Evolutionary conservation across 306 rosid species (phyloP).

Genomic region (Styphnolobium japonicum): DNA sequence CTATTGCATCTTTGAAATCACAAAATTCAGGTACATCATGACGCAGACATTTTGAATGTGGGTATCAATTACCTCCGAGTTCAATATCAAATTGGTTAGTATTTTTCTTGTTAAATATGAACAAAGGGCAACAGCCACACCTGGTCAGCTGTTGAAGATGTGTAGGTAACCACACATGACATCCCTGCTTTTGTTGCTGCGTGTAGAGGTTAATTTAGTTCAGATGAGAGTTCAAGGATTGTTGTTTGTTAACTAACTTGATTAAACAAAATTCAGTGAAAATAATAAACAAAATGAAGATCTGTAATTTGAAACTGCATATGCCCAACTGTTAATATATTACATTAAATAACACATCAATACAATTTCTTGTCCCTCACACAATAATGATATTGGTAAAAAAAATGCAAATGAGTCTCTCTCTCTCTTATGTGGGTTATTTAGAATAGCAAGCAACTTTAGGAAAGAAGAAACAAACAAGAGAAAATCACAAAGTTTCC

Average conservation of each 20-base stretch:
- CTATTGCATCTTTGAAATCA: conserved; percentile 78
- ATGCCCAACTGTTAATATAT: background rate
- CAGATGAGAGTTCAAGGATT: background rate
- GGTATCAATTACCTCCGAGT: background rate
- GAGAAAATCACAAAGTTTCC: no score
- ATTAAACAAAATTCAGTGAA: background rate
- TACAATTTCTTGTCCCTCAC: background rate
- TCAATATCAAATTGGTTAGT: background rate
- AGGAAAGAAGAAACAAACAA: no score
- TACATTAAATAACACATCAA: conserved; percentile 3
- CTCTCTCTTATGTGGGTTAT: no score
- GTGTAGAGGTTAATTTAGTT: conserved; percentile 37
- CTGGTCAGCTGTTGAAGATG: conserved; percentile 89
- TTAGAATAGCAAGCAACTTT: no score
- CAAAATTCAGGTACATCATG: conserved; percentile 9
- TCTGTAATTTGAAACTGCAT: background rate
- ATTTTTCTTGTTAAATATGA: background rate
- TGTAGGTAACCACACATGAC: conserved; percentile 80
- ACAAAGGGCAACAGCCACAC: conserved; percentile 39
- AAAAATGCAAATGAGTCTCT: no score
- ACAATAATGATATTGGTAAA: no score
- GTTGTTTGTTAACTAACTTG: background rate
- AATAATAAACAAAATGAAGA: conserved; percentile 13
- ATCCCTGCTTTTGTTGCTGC: conserved; percentile 94
- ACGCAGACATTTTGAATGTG: conserved; percentile 6